These are phyloP conservation scores for Citrus glauca DNA, from an alignment of 345 rosid species.

Conservation along the genomic window DNA sequence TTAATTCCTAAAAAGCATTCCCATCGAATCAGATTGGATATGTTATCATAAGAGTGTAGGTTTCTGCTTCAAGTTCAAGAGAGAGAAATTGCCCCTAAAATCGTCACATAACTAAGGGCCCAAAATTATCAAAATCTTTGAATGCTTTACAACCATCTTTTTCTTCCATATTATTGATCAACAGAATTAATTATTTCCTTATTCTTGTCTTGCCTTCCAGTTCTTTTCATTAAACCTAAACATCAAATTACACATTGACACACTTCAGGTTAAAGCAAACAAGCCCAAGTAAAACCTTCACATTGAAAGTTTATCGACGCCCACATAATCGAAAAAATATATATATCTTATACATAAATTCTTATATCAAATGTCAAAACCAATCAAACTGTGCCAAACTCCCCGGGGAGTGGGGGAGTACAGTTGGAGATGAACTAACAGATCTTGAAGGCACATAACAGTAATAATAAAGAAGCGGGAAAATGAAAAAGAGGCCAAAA, in stretches of 20 bases:
- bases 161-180: neutral
- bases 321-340: neutral
- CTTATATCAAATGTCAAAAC: neutral
- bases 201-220: neutral
- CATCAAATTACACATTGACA: neutral
- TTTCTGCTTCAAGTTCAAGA: neutral
- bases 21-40: neutral
- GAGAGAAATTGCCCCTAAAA: neutral
- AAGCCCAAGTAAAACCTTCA: neutral
- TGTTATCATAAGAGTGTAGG: neutral
- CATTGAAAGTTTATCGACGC: neutral
- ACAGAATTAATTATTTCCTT: neutral
- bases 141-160: neutral
- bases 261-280: neutral
- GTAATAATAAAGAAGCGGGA: neutral
- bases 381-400: neutral
- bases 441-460: neutral
- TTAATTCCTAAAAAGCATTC: neutral
- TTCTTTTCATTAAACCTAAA: neutral
- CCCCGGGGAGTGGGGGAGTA: too few species aligned
- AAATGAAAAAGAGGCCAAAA: neutral
- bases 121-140: neutral
- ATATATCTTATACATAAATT: too few species aligned
- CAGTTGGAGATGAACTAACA: neutral
- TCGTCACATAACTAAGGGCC: neutral